Evolutionary conservation across 116 monocot species (phyloP), one percentile per base, ranked within the genome.

Genomic region (Zostera marina): DNA sequence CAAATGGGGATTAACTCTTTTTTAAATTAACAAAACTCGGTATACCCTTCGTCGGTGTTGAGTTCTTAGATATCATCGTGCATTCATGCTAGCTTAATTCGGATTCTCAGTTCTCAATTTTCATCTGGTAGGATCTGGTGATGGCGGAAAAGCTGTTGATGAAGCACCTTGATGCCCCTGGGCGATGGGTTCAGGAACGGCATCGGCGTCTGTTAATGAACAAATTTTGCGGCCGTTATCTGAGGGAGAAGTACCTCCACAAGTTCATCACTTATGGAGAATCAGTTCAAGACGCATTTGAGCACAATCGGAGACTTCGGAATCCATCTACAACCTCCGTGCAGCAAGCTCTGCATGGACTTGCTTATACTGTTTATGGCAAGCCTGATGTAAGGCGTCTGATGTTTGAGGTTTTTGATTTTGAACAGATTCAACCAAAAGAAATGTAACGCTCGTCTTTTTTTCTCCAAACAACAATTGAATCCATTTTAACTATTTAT

Each of bases 101-200:
- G 32, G 32, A 5, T 32, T 32, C 32, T 32, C 32, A n/a, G n/a
- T n/a, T n/a, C 32, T 32, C 43, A 59, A 22, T 8, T 21, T 44
- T 43, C 41, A 19, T 42, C 20, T 42, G 41, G 9, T 73, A 96
- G 96, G 96, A 96, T 72, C 75, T 96, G 24, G 89, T 89, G 32
- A 77, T 96, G 85, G 96, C 96, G 2, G 96, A 96, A 74, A 85
- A 74, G 54, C 58, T 96, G 44, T 77, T 96, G 8, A 96, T 96
- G 89, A 96, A 96, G 74, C 89, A 96, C 72, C 73, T 96, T 25
- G 96, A 89, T 64, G 96, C 96, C 2, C 96, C 96, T 17, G 96
- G 96, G 32, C 67, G 70, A 66, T 96, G 82, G 81, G 20, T 96
- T 56, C 82, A 82, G 32, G 89, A 88, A 71, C 82, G 68, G 65